These are phyloP conservation scores for Aspergillus kassunensis DNA, from an alignment of 495 filamentous ascomycete genomes.

Conservation along the genomic window DNA sequence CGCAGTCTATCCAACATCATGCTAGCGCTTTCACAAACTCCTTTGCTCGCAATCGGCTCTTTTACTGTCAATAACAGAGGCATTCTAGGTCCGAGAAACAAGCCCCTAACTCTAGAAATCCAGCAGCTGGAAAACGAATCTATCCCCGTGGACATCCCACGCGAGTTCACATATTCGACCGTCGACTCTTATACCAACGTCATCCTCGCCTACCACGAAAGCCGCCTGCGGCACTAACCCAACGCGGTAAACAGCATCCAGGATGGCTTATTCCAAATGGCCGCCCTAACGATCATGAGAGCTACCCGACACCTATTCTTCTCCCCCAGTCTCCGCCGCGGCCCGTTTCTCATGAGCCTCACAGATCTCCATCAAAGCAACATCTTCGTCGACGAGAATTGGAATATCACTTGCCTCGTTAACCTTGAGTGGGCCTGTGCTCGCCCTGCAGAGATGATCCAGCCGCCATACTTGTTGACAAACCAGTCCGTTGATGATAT, in stretches of 20 bases:
- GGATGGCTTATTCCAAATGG: constrained; percentile 25
- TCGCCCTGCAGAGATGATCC: too few species aligned
- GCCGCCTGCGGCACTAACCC: constrained; percentile 30
- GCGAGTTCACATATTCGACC: constrained; percentile 27
- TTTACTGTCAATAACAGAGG: constrained; percentile 28
- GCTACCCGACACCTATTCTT: too few species aligned
- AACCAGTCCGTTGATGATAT: too few species aligned
- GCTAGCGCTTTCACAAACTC: too few species aligned
- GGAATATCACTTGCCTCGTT: too few species aligned
- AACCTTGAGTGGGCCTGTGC: too few species aligned
- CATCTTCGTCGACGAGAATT: too few species aligned
- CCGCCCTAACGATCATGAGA: too few species aligned
- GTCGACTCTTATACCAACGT: constrained; percentile 32
- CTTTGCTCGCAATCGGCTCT: constrained; percentile 39
- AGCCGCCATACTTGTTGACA: too few species aligned
- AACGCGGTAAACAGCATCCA: constrained; percentile 27
- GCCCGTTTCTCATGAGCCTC: too few species aligned
- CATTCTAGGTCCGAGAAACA: constrained; percentile 24
- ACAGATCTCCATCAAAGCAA: too few species aligned
- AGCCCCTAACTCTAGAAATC: constrained; percentile 26
- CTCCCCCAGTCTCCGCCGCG: too few species aligned
- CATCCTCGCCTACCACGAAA: constrained; percentile 29
- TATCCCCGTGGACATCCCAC: constrained; percentile 30
- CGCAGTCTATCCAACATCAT: constrained; percentile 23
- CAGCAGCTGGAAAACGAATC: constrained; percentile 31